These are phyloP conservation scores for Mycena sp. DNA, from an alignment of 1,284 basidiomycete species.

Conservation along the genomic window DNA sequence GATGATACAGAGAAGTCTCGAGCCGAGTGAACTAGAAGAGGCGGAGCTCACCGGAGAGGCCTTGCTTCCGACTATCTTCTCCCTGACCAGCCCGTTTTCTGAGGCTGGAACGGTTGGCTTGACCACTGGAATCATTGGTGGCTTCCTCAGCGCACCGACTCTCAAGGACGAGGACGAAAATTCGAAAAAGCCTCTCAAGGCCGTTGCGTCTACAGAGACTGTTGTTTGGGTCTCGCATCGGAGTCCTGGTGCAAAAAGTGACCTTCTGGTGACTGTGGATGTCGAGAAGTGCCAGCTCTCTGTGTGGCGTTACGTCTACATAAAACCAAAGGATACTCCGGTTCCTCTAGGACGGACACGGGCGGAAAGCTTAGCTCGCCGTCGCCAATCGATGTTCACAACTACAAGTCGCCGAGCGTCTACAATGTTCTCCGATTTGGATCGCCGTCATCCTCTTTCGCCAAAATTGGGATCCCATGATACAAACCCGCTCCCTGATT, in stretches of 20 bases:
- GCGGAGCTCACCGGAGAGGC: slow-evolving; percentile 68
- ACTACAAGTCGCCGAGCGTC: slow-evolving; percentile 30
- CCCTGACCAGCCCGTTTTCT: slow-evolving; percentile 78
- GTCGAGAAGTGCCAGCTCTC: slow-evolving; percentile 59
- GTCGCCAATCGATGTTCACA: slow-evolving; percentile 31
- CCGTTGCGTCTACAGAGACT: slow-evolving; percentile 67
- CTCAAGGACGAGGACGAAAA: slow-evolving; percentile 67
- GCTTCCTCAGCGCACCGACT: slow-evolving; percentile 46
- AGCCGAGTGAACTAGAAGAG: slow-evolving; percentile 72
- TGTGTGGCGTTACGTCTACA: slow-evolving; percentile 77
- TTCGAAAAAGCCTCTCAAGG: slow-evolving; percentile 55
- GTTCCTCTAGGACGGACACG: slow-evolving; percentile 36
- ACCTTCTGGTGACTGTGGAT: slow-evolving; percentile 68
- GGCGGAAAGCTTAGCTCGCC: no score
- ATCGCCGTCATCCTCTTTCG: slow-evolving; percentile 47
- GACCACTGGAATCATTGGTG: slow-evolving; percentile 64
- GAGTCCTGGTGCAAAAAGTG: slow-evolving; percentile 41
- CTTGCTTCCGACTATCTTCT: slow-evolving; percentile 80
- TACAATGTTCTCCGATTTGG: slow-evolving; percentile 29
- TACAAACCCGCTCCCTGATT: slow-evolving; percentile 41
- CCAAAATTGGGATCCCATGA: slow-evolving; percentile 43
- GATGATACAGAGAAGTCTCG: slow-evolving; percentile 80
- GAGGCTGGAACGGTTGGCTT: slow-evolving; percentile 79
- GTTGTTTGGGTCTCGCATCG: slow-evolving; percentile 67
- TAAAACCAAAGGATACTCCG: slow-evolving; percentile 64